Evolutionary conservation across 2,329 filamentous ascomycete genomes (phyloP), one percentile per base, ranked within the genome.

Genomic region (Knufia petricola): DNA sequence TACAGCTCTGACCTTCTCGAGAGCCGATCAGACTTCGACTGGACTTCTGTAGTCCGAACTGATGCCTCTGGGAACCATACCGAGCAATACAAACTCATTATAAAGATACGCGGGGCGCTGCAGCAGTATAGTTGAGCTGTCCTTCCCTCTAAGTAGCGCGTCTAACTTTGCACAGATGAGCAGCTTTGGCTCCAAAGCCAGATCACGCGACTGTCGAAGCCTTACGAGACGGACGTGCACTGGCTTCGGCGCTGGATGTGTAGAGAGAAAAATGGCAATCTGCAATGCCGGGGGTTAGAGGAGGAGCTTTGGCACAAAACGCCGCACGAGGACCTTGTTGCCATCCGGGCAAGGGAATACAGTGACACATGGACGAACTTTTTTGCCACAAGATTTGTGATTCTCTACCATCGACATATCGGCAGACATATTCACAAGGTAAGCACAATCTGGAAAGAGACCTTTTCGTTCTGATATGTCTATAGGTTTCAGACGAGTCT

Each of bases 381-480:
- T 39, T 30, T 49, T 21, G 21, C 28, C 39, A 21, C 20, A 19
- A 12, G 15, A 9, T 28, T 19, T 20, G 26, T 44, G 3, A 7
- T 23, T 10, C 24, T 23, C 13, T 49, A 49, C 17, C 39, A 44
- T 20, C 23, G 30, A 4, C 36, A 17, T 9, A 10, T 49, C n/a
- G 47, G 47, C 6, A 44, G 23, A 26, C 26, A 47, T 20, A 37
- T 47, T 17, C 31, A 47, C 9, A 26, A 37, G 45, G 34, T 19
- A 15, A 19, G 13, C 4, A 4, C 41, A 31, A 4, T n/a, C 4
- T 31, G 31, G n/a, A 24, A n/a, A n/a, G n/a, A n/a, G n/a, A 19
- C 19, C 9, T 15, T 19, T 10, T 15, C 15, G 15, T 10, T 24
- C 15, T 45, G 10, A 31, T 15, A 3, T 31, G 24, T 9, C 9